A percentile compares a stretch with the other conserved stretches of the same genome.
phyloP scores from a whole-genome alignment of 495 filamentous ascomycete genomes.

The Aspergillus ostianus region DNA sequence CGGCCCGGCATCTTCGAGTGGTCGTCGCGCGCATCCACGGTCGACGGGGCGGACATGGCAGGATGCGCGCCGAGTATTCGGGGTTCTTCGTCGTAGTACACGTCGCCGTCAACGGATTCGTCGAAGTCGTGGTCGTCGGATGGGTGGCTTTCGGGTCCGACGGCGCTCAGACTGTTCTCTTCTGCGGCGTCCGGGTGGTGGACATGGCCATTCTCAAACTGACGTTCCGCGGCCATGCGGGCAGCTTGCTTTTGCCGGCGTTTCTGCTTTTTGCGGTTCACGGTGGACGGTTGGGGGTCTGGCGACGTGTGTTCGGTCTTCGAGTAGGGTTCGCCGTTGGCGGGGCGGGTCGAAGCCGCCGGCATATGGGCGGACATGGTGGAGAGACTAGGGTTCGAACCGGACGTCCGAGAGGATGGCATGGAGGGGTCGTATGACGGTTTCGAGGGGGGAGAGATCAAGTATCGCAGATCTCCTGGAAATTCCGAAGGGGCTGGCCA shows the following conservation, averaged over 20 bases:
- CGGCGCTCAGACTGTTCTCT: conserved; percentile 17
- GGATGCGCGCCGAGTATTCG: conserved; percentile 11
- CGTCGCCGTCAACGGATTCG: conserved; percentile 18
- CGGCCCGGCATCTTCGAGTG: conserved; percentile 17
- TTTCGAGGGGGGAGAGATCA: conserved; percentile 1
- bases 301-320: conserved; percentile 26
- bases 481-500: conserved; percentile 13
- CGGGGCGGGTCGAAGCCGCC: conserved; percentile 33
- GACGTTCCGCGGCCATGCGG: conserved; percentile 60
- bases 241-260: conserved; percentile 74
- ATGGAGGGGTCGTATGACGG: conserved; percentile 22
- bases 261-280: conserved; percentile 94
- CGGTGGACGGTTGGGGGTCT: conserved; percentile 41
- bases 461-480: conserved; percentile 9
- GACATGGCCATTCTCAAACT: conserved; percentile 25
- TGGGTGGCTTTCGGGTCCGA: conserved; percentile 21
- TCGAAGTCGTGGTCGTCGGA: conserved; percentile 35
- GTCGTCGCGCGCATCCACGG: conserved; percentile 18
- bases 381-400: conserved; percentile 21
- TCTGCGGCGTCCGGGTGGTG: conserved; percentile 24
- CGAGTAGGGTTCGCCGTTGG: conserved; percentile 33
- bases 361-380: conserved; percentile 36
- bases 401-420: conserved; percentile 27
- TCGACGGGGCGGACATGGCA: conserved; percentile 4
- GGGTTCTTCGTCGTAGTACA: conserved; percentile 21